Evolutionary conservation across 305 asterid genomes (phyloP), one percentile per base, ranked within the genome.

Genomic region (Withania somnifera): DNA sequence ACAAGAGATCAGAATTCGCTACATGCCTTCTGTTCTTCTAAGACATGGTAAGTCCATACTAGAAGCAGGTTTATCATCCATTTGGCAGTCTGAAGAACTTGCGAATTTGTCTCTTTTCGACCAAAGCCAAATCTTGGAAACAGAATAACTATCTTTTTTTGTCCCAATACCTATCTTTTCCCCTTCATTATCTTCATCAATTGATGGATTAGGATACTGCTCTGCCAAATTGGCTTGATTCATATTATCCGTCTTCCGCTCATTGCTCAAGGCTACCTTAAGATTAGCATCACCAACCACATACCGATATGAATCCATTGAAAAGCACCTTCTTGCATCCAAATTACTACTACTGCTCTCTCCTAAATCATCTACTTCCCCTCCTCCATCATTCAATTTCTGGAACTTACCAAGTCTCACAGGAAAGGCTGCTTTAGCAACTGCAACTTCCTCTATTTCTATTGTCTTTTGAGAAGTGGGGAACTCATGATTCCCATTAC

Each of bases 91-190:
- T 0, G 95, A 87, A 17, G 97, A 90, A 82, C 93, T 92, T 10
- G 91, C 94, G 22, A 87, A 91, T 78, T 89, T 95, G 34, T 93
- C 93, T 88, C 92, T 95, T 83, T 93, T 93, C 6, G 99, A 90
- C 99, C 99, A 95, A 68, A 94, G 87, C 99, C 99, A 95, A 83
- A 95, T 95, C 92, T 95, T 95, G 85, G 99, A 95, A 85, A 95
- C 93, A 7, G 99, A 95, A 77, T 91, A 95, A 88, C 99, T 95
- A 87, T 95, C 99, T 3, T 94, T 90, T 88, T 92, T 95, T 20
- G 94, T 87, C 75, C 97, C 97, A 28, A 91, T 87, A 45, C 89
- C 80, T 75, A 95, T 89, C 92, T 89, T 94, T 89, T 95, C 95
- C 63, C 99, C 98, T 34, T 92, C 94, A 26, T 82, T 57, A 69